phyloP scores from a whole-genome alignment of 495 filamentous ascomycete species.

The Talaromyces stipitatus region DNA sequence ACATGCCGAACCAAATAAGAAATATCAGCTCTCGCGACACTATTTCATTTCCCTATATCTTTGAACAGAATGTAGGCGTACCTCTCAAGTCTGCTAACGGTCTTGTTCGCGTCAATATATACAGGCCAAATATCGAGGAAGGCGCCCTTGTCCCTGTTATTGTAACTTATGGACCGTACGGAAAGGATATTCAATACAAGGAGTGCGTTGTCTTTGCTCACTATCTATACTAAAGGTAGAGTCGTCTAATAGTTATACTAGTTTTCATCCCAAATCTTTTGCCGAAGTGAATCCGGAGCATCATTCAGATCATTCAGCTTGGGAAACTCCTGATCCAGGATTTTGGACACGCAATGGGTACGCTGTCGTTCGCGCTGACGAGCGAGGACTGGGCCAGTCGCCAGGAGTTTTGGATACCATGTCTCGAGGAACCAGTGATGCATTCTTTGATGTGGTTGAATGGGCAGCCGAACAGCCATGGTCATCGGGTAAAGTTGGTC shows the following conservation, averaged over 20 bases:
- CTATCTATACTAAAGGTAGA: no score
- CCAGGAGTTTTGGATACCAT: slow-evolving; percentile 54
- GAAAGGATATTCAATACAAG: slow-evolving; percentile 44
- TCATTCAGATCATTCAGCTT: slow-evolving; percentile 41
- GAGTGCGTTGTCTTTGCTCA: slow-evolving; percentile 15
- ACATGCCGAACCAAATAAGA: slow-evolving; percentile 30
- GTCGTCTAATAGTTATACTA: slow-evolving; percentile 7
- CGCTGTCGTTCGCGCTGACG: slow-evolving; percentile 52
- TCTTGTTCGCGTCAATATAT: slow-evolving; percentile 34
- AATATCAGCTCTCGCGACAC: slow-evolving; percentile 32
- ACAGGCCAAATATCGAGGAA: slow-evolving; percentile 23
- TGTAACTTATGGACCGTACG: slow-evolving; percentile 50
- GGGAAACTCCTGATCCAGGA: slow-evolving; percentile 57
- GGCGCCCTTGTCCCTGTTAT: slow-evolving; percentile 23
- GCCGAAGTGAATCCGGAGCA: slow-evolving; percentile 40
- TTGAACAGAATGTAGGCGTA: slow-evolving; percentile 31
- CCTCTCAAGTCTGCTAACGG: slow-evolving; percentile 22
- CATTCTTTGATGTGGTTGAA: slow-evolving; percentile 56
- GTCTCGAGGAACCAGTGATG: slow-evolving; percentile 48
- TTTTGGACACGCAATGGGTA: slow-evolving; percentile 58
- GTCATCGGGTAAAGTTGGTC: slow-evolving; percentile 54
- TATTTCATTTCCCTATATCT: slow-evolving; percentile 27
- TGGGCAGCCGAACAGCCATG: slow-evolving; percentile 55
- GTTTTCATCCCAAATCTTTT: slow-evolving; percentile 35
- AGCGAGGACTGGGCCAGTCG: slow-evolving; percentile 51